Evolutionary conservation across 2,329 filamentous ascomycete genomes (phyloP).

Genomic region (Diplodia corticola): DNA sequence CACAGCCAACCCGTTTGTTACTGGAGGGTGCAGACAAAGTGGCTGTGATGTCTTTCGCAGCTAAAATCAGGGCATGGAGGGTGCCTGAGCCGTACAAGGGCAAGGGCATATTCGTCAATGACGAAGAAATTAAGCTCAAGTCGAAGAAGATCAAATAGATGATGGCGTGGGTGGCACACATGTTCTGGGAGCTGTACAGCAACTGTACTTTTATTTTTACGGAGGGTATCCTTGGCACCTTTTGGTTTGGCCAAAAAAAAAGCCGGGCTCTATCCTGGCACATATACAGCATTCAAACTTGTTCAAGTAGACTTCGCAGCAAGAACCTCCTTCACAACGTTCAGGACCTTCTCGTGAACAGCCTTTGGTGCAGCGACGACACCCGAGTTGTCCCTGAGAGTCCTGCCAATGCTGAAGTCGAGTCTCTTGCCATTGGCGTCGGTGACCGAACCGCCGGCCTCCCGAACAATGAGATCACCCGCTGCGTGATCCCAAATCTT

Average conservation of each 20-base stretch:
- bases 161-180: not conserved
- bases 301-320: slow-evolving; percentile 40
- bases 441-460: slow-evolving; percentile 89
- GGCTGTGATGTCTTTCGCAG: slow-evolving; percentile 86
- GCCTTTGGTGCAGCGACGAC: slow-evolving; percentile 82
- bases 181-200: slow-evolving; percentile 3
- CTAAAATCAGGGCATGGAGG: slow-evolving; percentile 83
- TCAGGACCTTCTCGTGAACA: slow-evolving; percentile 74
- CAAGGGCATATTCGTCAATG: slow-evolving; percentile 97
- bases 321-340: slow-evolving; percentile 80
- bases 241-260: slow-evolving; percentile 8
- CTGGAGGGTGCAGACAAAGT: slow-evolving; percentile 86
- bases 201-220: slow-evolving; percentile 21
- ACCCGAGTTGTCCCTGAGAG: slow-evolving; percentile 86
- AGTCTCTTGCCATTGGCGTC: slow-evolving; percentile 83
- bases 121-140: slow-evolving; percentile 97
- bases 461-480: slow-evolving; percentile 88
- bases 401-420: slow-evolving; percentile 84
- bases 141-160: slow-evolving; percentile 69
- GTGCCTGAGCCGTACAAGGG: slow-evolving; percentile 97
- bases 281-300: slow-evolving; percentile 4
- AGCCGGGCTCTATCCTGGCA: not conserved
- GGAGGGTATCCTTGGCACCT: slow-evolving; percentile 20
- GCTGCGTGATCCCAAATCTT: slow-evolving; percentile 99
- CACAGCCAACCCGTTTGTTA: slow-evolving; percentile 87